Evolutionary conservation across 768 basidiomycete genomes (phyloP).

Genomic region (Candolleomyces aberdarensis): DNA sequence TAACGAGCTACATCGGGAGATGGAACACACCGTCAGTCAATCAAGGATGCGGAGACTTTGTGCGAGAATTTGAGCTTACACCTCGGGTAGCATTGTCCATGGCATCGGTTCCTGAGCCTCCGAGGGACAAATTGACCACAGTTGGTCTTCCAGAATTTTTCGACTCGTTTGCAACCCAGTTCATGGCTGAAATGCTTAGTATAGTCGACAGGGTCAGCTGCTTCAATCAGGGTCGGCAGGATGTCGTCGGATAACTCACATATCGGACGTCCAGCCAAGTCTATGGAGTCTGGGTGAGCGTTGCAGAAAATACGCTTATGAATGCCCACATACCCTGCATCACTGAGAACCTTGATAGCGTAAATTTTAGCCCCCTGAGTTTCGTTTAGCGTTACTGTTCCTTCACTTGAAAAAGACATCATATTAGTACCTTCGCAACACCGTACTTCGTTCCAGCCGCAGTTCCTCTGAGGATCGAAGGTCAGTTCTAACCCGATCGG

Average conservation of each 20-base stretch:
- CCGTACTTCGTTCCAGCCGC: conserved; percentile 12
- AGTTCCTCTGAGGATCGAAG: conserved; percentile 9
- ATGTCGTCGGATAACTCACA: conserved; percentile 14
- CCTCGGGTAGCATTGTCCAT: conserved; percentile 30
- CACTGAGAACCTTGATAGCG: conserved; percentile 41
- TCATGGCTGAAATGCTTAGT: conserved; percentile 27
- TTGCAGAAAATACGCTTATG: too few species aligned
- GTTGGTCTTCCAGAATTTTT: conserved; percentile 23
- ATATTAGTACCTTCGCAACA: conserved; percentile 12
- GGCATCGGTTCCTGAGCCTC: conserved; percentile 23
- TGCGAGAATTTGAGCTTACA: conserved; percentile 7
- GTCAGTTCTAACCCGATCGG: not conserved
- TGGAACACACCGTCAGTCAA: not conserved
- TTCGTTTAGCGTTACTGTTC: too few species aligned
- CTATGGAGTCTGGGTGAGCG: too few species aligned
- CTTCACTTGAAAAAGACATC: too few species aligned
- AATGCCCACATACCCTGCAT: conserved; percentile 21
- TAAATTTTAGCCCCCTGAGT: conserved; percentile 24
- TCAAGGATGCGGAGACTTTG: too few species aligned
- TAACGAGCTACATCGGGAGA: not conserved
- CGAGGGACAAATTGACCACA: conserved; percentile 35
- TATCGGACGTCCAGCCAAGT: conserved; percentile 16
- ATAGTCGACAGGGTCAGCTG: not conserved
- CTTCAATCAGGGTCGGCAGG: not conserved
- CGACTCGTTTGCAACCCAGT: conserved; percentile 25